phyloP scores from a whole-genome alignment of 1,284 basidiomycete species.

The Coniferiporia sulphurascens region DNA sequence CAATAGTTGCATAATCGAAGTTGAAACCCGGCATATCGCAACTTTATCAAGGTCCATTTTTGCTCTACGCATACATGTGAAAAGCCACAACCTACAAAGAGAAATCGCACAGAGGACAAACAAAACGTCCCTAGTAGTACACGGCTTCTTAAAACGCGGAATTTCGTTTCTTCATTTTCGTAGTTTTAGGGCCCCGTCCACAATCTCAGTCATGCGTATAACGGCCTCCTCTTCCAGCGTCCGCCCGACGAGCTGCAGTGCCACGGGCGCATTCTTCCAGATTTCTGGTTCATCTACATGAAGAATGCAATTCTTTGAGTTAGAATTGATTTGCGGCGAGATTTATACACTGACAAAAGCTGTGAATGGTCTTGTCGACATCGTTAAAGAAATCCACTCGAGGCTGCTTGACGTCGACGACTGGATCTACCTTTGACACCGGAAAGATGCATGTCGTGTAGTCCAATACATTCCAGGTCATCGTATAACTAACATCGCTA shows the following conservation, averaged over 20 bases:
- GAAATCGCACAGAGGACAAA: no score
- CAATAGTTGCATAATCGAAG: no score
- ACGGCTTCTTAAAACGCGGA: not conserved
- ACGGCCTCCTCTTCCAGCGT: slow-evolving; percentile 71
- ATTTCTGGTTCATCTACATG: slow-evolving; percentile 50
- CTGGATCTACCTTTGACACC: slow-evolving; percentile 51
- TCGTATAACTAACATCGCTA: slow-evolving; percentile 51
- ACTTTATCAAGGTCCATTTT: no score
- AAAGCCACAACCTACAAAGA: no score
- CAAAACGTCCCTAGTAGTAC: no score
- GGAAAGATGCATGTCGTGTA: slow-evolving; percentile 64
- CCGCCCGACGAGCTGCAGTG: slow-evolving; percentile 62
- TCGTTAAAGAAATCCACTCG: slow-evolving; percentile 41
- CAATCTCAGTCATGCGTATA: slow-evolving; percentile 56
- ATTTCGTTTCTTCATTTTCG: not conserved
- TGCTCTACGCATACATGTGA: no score
- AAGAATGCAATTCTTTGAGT: not conserved
- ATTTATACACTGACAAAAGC: slow-evolving; percentile 44
- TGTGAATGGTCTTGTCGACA: slow-evolving; percentile 45
- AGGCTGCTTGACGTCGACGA: slow-evolving; percentile 39
- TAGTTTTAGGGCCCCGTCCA: slow-evolving; percentile 39
- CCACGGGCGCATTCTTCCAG: slow-evolving; percentile 57
- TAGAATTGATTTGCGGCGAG: not conserved
- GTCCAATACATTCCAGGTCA: slow-evolving; percentile 64
- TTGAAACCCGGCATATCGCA: no score